phyloP scores from a whole-genome alignment of 768 basidiomycete species.

The Exsudoporus frostii region DNA sequence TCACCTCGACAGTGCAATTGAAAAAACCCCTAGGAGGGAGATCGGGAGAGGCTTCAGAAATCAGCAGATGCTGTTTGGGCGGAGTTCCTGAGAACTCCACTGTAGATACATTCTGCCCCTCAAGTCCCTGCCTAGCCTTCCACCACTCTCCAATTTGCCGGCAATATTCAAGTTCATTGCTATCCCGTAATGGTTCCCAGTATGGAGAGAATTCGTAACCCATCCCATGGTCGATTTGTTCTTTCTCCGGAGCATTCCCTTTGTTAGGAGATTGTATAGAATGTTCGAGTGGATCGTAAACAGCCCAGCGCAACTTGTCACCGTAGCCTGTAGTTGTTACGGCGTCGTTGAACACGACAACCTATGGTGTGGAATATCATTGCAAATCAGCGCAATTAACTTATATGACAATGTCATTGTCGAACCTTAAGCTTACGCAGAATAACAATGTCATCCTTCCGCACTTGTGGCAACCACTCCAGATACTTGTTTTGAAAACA shows the following conservation, averaged over 20 bases:
- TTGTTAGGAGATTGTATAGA: constrained; percentile 37
- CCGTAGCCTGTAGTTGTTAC: constrained; percentile 43
- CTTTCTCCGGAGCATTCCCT: constrained; percentile 37
- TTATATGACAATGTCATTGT: background rate
- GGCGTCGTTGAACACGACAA: constrained; percentile 28
- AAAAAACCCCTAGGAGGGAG: constrained; percentile 50
- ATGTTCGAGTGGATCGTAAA: constrained; percentile 43
- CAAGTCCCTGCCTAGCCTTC: constrained; percentile 29
- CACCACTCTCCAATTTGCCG: constrained; percentile 49
- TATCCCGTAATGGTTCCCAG: constrained; percentile 35
- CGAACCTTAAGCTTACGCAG: constrained; percentile 49
- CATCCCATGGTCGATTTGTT: constrained; percentile 29
- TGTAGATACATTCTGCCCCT: constrained; percentile 17
- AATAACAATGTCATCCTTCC: constrained; percentile 49
- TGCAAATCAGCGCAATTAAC: background rate
- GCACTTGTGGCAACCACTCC: constrained; percentile 51
- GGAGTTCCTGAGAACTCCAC: constrained; percentile 9
- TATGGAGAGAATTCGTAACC: constrained; percentile 45
- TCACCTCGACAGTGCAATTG: constrained; percentile 61
- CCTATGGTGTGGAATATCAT: constrained; percentile 23
- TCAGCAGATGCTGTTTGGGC: constrained; percentile 42
- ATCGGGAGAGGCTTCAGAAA: constrained; percentile 49
- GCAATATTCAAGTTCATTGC: constrained; percentile 43
- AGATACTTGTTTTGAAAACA: constrained; percentile 49
- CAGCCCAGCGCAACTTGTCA: constrained; percentile 52